These are phyloP conservation scores for Xerocomellus chrysenteron DNA, from an alignment of 768 basidiomycete species.

Conservation along the genomic window DNA sequence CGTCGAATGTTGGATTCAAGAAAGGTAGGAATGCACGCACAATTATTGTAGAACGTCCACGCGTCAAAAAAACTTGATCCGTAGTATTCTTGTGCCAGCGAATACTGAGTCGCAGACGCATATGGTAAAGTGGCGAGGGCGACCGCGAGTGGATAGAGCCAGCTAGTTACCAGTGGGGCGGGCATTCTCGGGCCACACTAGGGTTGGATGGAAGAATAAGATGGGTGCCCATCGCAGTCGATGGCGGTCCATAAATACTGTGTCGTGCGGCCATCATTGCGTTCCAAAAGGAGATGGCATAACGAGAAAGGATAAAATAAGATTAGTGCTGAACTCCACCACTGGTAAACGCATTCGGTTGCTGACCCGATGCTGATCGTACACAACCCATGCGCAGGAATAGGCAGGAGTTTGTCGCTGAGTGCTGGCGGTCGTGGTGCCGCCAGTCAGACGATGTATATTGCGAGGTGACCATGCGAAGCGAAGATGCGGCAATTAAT, in stretches of 20 bases:
- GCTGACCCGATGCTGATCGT: background rate
- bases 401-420: background rate
- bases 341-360: background rate
- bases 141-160: constrained; percentile 5
- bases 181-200: constrained; percentile 7
- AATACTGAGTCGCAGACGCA: constrained; percentile 41
- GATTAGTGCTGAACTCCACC: background rate
- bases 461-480: no score
- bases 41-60: constrained; percentile 63
- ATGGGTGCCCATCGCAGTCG: background rate
- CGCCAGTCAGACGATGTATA: background rate
- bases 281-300: background rate
- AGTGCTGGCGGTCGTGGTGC: background rate
- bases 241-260: constrained; percentile 10
- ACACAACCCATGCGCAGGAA: background rate
- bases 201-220: background rate
- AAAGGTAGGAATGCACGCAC: constrained; percentile 35
- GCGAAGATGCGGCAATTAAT: no score
- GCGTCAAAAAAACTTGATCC: constrained; percentile 65
- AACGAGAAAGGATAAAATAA: background rate
- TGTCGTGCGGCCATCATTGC: background rate
- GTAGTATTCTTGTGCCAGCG: constrained; percentile 53
- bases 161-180: background rate
- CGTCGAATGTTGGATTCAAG: background rate
- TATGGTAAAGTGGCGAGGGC: constrained; percentile 6